Conservation (phyloP, 768 basidiomycete genomes). For the Trametes sanguinea region DNA sequence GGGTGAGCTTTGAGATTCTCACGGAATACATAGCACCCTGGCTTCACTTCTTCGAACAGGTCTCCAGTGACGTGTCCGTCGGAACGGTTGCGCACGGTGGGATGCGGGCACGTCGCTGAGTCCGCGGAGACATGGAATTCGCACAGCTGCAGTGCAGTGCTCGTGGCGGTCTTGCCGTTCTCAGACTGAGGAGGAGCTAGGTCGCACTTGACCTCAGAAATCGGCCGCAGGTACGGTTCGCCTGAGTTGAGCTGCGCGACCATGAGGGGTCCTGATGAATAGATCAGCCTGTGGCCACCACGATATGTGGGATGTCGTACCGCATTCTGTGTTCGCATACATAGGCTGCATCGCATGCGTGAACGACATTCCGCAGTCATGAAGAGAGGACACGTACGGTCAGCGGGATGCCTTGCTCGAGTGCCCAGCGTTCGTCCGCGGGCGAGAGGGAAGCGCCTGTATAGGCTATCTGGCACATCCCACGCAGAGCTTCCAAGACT, state of each 20-base stretch:
- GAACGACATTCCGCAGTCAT: too few species aligned
- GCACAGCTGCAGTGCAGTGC: not conserved
- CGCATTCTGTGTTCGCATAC: slow-evolving; percentile 25
- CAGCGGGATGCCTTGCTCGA: slow-evolving; percentile 21
- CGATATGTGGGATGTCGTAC: not conserved
- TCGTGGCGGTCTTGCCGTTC: slow-evolving; percentile 1
- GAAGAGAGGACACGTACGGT: slow-evolving; percentile 8
- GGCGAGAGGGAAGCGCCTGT: slow-evolving; percentile 24
- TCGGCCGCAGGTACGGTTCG: slow-evolving; percentile 14
- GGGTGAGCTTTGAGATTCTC: not conserved
- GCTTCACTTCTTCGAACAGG: slow-evolving; percentile 30
- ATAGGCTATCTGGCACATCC: slow-evolving; percentile 24
- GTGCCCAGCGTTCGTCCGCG: slow-evolving; percentile 25
- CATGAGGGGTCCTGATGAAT: slow-evolving; percentile 17
- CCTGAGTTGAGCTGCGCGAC: slow-evolving; percentile 15
- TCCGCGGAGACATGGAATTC: slow-evolving; percentile 25
- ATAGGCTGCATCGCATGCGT: slow-evolving; percentile 2
- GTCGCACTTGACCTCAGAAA: slow-evolving; percentile 9
- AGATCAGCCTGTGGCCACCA: not conserved
- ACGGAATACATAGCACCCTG: slow-evolving; percentile 31
- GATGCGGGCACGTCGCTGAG: slow-evolving; percentile 14
- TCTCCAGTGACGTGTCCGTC: slow-evolving; percentile 30
- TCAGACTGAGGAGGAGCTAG: not conserved
- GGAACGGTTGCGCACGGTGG: slow-evolving; percentile 19
- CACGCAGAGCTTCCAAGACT: slow-evolving; percentile 19